Evolutionary conservation across 2,329 filamentous ascomycete genomes (phyloP), one percentile per base, ranked within the genome.

Genomic region (Arthrobotrys iridis): DNA sequence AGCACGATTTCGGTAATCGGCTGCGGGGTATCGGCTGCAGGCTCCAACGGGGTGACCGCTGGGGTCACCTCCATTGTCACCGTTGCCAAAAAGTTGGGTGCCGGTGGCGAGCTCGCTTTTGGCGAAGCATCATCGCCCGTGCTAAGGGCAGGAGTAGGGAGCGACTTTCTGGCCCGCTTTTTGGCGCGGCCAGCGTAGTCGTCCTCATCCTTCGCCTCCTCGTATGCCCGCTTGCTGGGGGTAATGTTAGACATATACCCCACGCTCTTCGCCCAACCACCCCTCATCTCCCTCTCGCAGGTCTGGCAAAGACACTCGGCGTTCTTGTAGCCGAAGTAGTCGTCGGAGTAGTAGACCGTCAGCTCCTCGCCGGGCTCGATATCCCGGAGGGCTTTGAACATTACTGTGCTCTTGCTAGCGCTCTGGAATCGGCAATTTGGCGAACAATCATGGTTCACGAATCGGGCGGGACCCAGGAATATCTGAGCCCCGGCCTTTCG

Each of bases 371-470:
- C 95, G 0, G 91, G 85, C 8, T 90, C 87, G 76, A 99, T 98
- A 71, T 93, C 87, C 78, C 89, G 88, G 33, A 89, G 88, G 1
- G 95, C 93, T 57, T 96, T 88, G 67, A 99, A 93, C 80, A 96
- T 91, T 84, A 99, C 97, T 35, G 93, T 93, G 70, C 93, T 89
- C 67, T 90, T 88, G 48, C 93, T 92, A 35, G 89, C 91, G 35
- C 93, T 97, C 79, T 92, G 90, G 46, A 99, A 87, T 80, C 90
- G 88, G 6, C 93, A 93, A 83, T 98, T 99, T 30, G 95, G 93
- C 78, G 91, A 87, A 83, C 95, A 99, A 82, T 99, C 95, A 83
- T 99, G 95, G 81, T 99, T 99, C 24, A 95, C 93, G 82, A 99
- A 98, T 58, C 95, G 89, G 33, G 95, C 95, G 5, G 95, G 96